Conservation (phyloP, 495 filamentous ascomycete species). For the Peziza echinospora region DNA sequence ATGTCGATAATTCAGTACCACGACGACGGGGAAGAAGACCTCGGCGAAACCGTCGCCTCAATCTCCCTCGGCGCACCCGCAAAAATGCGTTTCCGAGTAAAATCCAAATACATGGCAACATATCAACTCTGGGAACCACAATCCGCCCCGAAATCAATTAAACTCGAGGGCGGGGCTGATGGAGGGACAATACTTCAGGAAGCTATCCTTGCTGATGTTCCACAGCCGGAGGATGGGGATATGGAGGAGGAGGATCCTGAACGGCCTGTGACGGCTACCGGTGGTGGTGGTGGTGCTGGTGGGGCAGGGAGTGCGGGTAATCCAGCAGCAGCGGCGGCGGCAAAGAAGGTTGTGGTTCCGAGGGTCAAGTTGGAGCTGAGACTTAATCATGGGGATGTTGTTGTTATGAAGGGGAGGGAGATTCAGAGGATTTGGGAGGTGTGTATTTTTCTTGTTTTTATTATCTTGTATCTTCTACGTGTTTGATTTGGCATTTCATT, state of each 20-base stretch:
- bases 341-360: not conserved
- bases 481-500: conserved; percentile 7
- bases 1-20: conserved; percentile 43
- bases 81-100: conserved; percentile 48
- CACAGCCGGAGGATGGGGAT: conserved; percentile 15
- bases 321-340: conserved; percentile 6
- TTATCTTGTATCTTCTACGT: not conserved
- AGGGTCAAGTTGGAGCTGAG: conserved; percentile 13
- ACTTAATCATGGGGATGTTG: conserved; percentile 56
- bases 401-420: conserved; percentile 55
- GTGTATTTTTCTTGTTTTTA: too few relatives aligned
- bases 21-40: conserved; percentile 57
- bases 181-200: conserved; percentile 22
- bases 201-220: conserved; percentile 20
- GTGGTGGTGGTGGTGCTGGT: too few relatives aligned
- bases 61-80: conserved; percentile 50
- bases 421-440: conserved; percentile 59
- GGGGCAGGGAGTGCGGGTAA: too few relatives aligned
- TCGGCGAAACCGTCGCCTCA: conserved; percentile 57
- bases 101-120: conserved; percentile 26
- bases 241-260: conserved; percentile 11
- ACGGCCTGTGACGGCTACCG: conserved; percentile 10
- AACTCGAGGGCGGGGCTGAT: conserved; percentile 15
- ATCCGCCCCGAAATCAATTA: not conserved
- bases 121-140: conserved; percentile 19